A percentile compares a stretch with the other conserved stretches of the same genome.
These are phyloP conservation scores for Sporothrix schenckii DNA, from an alignment of 2,329 filamentous ascomycete genomes.

Conservation along the genomic window DNA sequence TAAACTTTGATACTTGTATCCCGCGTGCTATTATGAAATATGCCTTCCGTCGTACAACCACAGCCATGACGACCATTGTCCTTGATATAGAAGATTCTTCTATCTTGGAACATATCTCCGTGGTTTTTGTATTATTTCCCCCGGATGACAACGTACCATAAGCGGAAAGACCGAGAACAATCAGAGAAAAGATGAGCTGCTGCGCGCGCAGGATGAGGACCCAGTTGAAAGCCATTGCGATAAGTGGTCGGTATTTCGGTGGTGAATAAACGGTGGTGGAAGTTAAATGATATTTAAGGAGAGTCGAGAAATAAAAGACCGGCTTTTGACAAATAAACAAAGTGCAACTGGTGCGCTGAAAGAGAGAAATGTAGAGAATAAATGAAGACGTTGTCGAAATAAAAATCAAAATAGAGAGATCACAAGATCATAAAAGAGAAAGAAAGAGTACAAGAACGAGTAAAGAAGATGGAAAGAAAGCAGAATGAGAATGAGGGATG, in stretches of 20 bases:
- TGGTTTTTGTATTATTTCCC: neutral
- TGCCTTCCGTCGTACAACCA: neutral
- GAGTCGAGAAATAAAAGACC: slow-evolving; percentile 35
- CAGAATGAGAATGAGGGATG: slow-evolving; percentile 25
- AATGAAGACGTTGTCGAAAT: slow-evolving; percentile 31
- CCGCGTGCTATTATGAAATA: neutral
- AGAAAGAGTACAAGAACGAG: slow-evolving; percentile 27
- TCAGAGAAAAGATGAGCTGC: slow-evolving; percentile 52
- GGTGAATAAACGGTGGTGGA: slow-evolving; percentile 22
- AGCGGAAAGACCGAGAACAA: slow-evolving; percentile 53
- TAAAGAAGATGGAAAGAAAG: slow-evolving; percentile 24
- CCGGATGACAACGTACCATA: slow-evolving; percentile 48
- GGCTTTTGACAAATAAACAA: slow-evolving; percentile 30
- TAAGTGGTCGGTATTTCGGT: slow-evolving; percentile 6
- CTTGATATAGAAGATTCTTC: neutral
- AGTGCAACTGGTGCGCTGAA: slow-evolving; percentile 41
- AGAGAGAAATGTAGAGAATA: slow-evolving; percentile 36
- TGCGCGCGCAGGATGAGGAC: slow-evolving; percentile 51
- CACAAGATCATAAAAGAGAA: slow-evolving; percentile 28
- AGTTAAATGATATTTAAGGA: slow-evolving; percentile 22
- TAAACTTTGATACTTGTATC: neutral
- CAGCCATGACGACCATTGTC: neutral
- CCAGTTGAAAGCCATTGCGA: slow-evolving; percentile 47
- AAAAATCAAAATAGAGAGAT: neutral
- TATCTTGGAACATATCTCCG: neutral